These are phyloP conservation scores for Juglanconis juglandina DNA, from an alignment of 2,329 filamentous ascomycete genomes.

Conservation along the genomic window DNA sequence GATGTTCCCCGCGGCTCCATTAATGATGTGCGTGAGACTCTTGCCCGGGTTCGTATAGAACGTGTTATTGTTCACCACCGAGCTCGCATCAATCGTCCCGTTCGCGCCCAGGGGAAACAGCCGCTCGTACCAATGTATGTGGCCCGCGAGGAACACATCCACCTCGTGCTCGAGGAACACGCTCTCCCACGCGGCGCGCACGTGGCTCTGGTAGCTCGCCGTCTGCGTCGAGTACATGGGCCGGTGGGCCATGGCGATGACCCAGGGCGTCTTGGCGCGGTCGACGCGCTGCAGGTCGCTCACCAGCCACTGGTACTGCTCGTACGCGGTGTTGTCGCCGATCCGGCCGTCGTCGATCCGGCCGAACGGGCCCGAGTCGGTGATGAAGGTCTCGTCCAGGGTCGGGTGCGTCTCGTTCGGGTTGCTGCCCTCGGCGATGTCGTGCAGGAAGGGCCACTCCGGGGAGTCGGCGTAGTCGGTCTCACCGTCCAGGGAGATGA, in stretches of 20 bases:
- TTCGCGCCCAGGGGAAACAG: constrained; percentile 20
- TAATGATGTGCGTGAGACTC: constrained; percentile 48
- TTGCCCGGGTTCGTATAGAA: constrained; percentile 44
- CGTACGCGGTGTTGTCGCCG: constrained; percentile 39
- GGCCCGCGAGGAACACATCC: constrained; percentile 40
- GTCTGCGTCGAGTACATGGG: constrained; percentile 44
- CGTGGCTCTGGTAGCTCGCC: constrained; percentile 40
- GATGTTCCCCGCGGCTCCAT: constrained; percentile 52
- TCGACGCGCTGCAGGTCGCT: constrained; percentile 42
- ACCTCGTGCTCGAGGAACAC: constrained; percentile 42
- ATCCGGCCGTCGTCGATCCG: constrained; percentile 34
- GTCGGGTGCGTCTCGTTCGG: constrained; percentile 39
- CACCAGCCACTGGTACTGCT: constrained; percentile 45
- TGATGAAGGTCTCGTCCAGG: constrained; percentile 40
- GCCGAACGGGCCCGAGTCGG: constrained; percentile 48
- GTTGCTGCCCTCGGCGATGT: constrained; percentile 26
- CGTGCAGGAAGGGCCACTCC: constrained; percentile 40
- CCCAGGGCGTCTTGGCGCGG: constrained; percentile 46
- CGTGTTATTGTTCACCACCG: constrained; percentile 45
- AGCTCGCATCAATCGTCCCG: constrained; percentile 36
- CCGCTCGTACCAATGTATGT: constrained; percentile 25
- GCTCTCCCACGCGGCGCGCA: constrained; percentile 43
- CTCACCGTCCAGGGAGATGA: constrained; percentile 44
- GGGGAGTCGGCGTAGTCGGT: constrained; percentile 49
- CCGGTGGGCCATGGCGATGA: constrained; percentile 46